Evolutionary conservation across 164 flowering plant species (phyloP), one percentile per base, ranked within the genome.

Genomic region (Magnolia officinalis): DNA sequence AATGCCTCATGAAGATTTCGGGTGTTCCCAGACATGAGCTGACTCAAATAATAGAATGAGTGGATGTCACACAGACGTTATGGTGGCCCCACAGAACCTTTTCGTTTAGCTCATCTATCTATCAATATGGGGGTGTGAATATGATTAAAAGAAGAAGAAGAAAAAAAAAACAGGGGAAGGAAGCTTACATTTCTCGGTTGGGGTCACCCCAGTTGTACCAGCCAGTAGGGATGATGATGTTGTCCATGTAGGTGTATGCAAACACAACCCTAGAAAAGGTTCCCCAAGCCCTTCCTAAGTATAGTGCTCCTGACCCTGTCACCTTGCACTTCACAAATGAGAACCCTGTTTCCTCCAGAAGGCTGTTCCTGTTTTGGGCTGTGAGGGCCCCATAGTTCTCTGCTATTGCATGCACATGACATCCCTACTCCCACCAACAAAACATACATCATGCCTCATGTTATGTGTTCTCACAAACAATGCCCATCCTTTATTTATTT

Each of bases 141-240:
- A 65, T 2, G 7, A 65, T 11, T 14, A 21, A 65, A 11, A 8
- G 29, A 26, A 21, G 21, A 20, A 23, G 24, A 65, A 2, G 16
- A 21, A 21, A 1, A 26, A 68, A 18, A 74, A 66, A 71, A 23
- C 51, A 72, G 72, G 58, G 67, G 74, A 29, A 78, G 72, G 70
- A 73, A 50, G 69, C 91, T 82, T 85, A 91, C 96, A 89, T 78
- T 85, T 91, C 94, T 18, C 98, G 88, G 74, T 71, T 87, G 21
- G 96, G 97, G 76, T 96, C 98, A 16, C 98, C 99, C 98, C 99
- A 94, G n/a, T 94, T 92, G 75, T 91, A 87, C 99, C 99, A 96
- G 80, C 98, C 99, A 63, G 87, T 92, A 58, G 98, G 98, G 37
- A 90, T 81, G 87, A 96, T 91, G 75, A 96, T 93, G 83, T 91